These are phyloP conservation scores for Aphanomyces euteiches DNA, from an alignment of 352 stramenopile genomes.

Conservation along the genomic window DNA sequence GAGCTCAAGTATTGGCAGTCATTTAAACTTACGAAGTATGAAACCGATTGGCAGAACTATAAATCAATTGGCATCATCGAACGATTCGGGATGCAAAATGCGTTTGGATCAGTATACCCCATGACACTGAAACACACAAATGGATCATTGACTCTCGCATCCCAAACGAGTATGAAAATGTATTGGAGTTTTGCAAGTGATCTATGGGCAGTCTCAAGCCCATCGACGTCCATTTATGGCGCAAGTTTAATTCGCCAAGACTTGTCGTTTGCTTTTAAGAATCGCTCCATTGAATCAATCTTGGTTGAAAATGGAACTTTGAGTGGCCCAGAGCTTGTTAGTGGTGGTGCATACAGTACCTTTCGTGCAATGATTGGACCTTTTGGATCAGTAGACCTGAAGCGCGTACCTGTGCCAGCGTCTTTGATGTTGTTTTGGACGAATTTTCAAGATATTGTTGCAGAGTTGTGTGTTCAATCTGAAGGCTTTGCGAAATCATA, in stretches of 20 bases:
- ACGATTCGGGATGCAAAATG: constrained; percentile 5
- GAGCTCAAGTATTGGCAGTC: constrained; percentile 12
- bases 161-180: constrained; percentile 24
- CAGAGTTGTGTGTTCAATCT: not conserved
- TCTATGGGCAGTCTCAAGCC: constrained; percentile 22
- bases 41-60: constrained; percentile 30
- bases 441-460: not conserved
- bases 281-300: not conserved
- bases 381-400: constrained; percentile 2
- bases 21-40: not conserved
- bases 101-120: constrained; percentile 8
- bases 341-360: not conserved
- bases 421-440: not conserved
- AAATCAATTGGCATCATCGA: constrained; percentile 22
- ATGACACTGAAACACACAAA: constrained; percentile 19
- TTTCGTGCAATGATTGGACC: not conserved
- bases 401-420: not conserved
- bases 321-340: not conserved
- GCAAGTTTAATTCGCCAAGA: not conserved
- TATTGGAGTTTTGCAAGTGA: constrained; percentile 21
- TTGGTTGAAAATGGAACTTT: constrained; percentile 5
- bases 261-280: not conserved
- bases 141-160: not conserved
- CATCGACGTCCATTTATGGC: not conserved
- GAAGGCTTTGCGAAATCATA: not conserved